These are phyloP conservation scores for Taxawa tesnikishii DNA, from an alignment of 2,329 filamentous ascomycete genomes.

Conservation along the genomic window DNA sequence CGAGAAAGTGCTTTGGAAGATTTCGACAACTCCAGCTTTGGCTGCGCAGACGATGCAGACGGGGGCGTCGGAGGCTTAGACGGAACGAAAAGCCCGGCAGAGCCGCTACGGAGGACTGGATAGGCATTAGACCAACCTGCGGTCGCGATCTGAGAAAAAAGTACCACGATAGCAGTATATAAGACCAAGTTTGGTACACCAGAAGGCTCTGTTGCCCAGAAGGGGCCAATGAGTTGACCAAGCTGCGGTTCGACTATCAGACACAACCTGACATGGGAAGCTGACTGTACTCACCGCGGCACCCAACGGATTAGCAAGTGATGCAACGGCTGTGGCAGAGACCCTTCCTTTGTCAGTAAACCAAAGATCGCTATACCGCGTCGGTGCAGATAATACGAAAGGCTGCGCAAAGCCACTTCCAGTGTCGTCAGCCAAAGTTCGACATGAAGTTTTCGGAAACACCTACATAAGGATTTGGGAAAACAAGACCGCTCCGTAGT, in stretches of 20 bases:
- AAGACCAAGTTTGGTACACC: slow-evolving; percentile 74
- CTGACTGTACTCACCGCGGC: slow-evolving; percentile 48
- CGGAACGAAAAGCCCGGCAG: slow-evolving; percentile 76
- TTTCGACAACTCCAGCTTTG: slow-evolving; percentile 38
- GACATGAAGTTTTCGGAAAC: not conserved
- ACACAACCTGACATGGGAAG: not conserved
- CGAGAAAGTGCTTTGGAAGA: slow-evolving; percentile 35
- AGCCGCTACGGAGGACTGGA: slow-evolving; percentile 44
- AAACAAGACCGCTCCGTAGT: slow-evolving; percentile 70
- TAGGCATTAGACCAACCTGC: not conserved
- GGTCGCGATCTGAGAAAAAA: slow-evolving; percentile 1
- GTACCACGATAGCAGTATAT: slow-evolving; percentile 70
- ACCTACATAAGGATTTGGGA: slow-evolving; percentile 68
- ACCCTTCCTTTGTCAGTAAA: slow-evolving; percentile 77
- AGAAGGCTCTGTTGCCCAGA: slow-evolving; percentile 50
- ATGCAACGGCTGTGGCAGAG: slow-evolving; percentile 73
- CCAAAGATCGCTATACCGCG: slow-evolving; percentile 88
- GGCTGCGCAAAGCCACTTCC: slow-evolving; percentile 65
- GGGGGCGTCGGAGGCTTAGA: slow-evolving; percentile 64
- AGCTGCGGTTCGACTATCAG: slow-evolving; percentile 12
- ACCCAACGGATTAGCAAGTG: slow-evolving; percentile 79
- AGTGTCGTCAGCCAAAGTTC: not conserved
- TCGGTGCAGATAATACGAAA: slow-evolving; percentile 80
- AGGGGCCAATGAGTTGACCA: slow-evolving; percentile 74
- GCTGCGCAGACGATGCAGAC: slow-evolving; percentile 51